Percentiles rank a stretch among this genome's conserved stretches.
Conservation (phyloP, 2,329 filamentous ascomycete genomes). For the Botrytis medusae region DNA sequence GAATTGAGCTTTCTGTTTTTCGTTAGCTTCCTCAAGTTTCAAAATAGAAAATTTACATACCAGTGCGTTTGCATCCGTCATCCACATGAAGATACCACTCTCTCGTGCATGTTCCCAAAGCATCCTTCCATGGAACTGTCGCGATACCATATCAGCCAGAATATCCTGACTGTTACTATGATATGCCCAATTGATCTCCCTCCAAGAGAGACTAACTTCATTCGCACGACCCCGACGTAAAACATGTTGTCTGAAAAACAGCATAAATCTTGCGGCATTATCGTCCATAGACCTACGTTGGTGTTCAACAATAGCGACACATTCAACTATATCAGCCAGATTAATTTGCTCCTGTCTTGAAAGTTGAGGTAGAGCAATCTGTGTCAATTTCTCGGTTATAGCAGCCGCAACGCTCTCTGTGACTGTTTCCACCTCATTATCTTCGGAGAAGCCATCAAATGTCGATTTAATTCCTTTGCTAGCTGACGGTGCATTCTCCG, state of each 20-base stretch:
- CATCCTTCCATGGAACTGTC: conserved; percentile 76
- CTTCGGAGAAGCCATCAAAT: conserved; percentile 52
- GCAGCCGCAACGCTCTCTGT: conserved; percentile 67
- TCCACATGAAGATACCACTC: conserved; percentile 93
- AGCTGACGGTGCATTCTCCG: conserved; percentile 28
- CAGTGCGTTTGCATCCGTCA: conserved; percentile 73
- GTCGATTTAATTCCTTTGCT: conserved; percentile 37
- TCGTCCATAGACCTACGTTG: conserved; percentile 87
- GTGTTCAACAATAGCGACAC: conserved; percentile 78
- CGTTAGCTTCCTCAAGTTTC: conserved; percentile 21
- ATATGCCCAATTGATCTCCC: conserved; percentile 84
- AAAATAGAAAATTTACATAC: conserved; percentile 50
- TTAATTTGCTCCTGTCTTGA: conserved; percentile 86
- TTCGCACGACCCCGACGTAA: conserved; percentile 65
- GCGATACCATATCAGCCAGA: conserved; percentile 75
- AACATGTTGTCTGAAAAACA: conserved; percentile 82
- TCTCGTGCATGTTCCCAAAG: conserved; percentile 83
- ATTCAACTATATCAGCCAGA: conserved; percentile 80
- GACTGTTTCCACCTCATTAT: conserved; percentile 62
- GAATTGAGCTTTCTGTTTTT: conserved; percentile 67
- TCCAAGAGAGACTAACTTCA: conserved; percentile 67
- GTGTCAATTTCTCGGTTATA: conserved; percentile 76
- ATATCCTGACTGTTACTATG: conserved; percentile 88
- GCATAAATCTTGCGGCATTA: conserved; percentile 82
- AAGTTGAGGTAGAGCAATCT: conserved; percentile 72